These are phyloP conservation scores for Cichorium intybus DNA, from an alignment of 140 eudicot genomes.

Conservation along the genomic window DNA sequence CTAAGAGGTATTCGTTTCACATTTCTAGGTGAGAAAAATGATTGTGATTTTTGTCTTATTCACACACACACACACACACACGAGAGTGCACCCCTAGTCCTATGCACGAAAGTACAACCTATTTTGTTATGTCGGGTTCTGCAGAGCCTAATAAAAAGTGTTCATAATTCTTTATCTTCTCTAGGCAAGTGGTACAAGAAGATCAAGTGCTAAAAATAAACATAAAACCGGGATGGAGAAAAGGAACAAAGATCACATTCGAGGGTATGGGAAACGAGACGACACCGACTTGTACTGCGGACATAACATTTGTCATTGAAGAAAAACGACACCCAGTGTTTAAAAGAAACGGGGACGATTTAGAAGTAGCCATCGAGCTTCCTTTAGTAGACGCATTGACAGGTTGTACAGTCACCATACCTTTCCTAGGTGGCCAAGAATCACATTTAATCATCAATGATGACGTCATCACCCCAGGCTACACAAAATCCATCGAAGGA, in stretches of 20 bases:
- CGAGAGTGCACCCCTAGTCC: no score
- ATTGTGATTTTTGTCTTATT: no score
- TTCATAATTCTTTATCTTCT: neutral
- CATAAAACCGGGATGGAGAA: conserved; percentile 83
- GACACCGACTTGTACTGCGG: conserved; percentile 41
- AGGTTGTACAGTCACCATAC: conserved; percentile 53
- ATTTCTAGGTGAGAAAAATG: no score
- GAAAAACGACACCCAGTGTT: conserved; percentile 54
- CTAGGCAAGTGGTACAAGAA: conserved; percentile 55
- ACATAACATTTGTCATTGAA: conserved; percentile 44
- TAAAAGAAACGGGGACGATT: conserved; percentile 53
- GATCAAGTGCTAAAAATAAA: conserved; percentile 55
- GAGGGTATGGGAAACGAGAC: conserved; percentile 59
- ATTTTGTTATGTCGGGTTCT: no score
- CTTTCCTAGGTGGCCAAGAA: conserved; percentile 43
- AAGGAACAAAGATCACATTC: conserved; percentile 68
- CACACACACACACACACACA: no score
- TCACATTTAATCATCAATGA: conserved; percentile 42
- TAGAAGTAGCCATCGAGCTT: conserved; percentile 44
- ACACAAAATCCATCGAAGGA: conserved; percentile 45
- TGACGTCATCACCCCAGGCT: conserved; percentile 65
- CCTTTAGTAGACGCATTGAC: conserved; percentile 65
- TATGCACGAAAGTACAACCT: no score
- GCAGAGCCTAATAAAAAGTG: no score
- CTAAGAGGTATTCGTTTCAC: no score